Evolutionary conservation across 2,329 filamentous ascomycete species (phyloP).

Genomic region (Waltergamsia citrina): DNA sequence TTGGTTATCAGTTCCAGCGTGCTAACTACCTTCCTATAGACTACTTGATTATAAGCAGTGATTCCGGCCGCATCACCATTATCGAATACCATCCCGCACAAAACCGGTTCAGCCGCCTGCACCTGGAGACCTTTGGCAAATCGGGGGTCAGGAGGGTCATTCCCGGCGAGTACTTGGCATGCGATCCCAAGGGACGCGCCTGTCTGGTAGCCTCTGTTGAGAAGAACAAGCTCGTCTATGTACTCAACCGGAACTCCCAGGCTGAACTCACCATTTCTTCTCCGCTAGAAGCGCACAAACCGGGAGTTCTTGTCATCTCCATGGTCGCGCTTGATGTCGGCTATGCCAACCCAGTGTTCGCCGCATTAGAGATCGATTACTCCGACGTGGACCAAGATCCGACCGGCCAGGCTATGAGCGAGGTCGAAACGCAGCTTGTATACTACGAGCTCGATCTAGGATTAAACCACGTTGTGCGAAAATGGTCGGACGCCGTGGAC

Average conservation of each 20-base stretch:
- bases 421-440: slow-evolving; percentile 82
- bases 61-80: slow-evolving; percentile 91
- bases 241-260: slow-evolving; percentile 90
- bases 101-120: slow-evolving; percentile 81
- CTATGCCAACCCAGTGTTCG: slow-evolving; percentile 95
- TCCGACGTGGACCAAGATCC: slow-evolving; percentile 85
- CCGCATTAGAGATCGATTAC: slow-evolving; percentile 89
- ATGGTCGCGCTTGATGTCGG: slow-evolving; percentile 87
- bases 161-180: slow-evolving; percentile 90
- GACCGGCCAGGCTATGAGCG: slow-evolving; percentile 69
- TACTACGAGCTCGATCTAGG: slow-evolving; percentile 98
- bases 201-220: slow-evolving; percentile 90
- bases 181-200: slow-evolving; percentile 90
- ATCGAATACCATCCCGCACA: slow-evolving; percentile 82
- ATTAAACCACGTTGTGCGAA: slow-evolving; percentile 91
- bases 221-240: slow-evolving; percentile 99
- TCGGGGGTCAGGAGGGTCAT: slow-evolving; percentile 89
- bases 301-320: slow-evolving; percentile 81
- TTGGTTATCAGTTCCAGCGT: neutral
- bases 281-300: slow-evolving; percentile 89
- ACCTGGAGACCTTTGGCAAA: slow-evolving; percentile 97
- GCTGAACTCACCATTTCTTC: slow-evolving; percentile 95
- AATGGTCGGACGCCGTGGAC: slow-evolving; percentile 92
- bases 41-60: slow-evolving; percentile 89
- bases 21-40: slow-evolving; percentile 46